Conservation (phyloP, 495 filamentous ascomycete genomes). For the Neurospora discreta region DNA sequence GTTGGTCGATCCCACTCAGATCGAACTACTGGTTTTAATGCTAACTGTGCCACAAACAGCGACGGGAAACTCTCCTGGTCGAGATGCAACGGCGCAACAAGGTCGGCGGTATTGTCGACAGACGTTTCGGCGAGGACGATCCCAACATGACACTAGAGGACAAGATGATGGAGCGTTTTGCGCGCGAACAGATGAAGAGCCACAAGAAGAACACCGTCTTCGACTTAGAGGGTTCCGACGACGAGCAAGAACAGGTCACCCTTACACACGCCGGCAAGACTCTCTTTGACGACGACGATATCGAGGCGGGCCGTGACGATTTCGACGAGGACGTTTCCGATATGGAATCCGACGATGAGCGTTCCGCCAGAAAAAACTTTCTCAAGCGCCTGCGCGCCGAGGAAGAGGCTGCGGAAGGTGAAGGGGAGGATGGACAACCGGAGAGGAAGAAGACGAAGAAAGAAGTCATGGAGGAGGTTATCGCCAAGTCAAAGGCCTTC, state of each 20-base stretch:
- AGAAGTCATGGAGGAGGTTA: conserved; percentile 95
- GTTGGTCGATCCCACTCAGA: conserved; percentile 36
- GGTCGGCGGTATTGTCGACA: conserved; percentile 82
- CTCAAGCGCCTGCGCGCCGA: conserved; percentile 49
- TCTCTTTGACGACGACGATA: conserved; percentile 43
- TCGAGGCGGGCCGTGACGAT: conserved; percentile 45
- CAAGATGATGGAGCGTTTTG: conserved; percentile 81
- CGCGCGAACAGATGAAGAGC: conserved; percentile 63
- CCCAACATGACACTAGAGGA: conserved; percentile 90
- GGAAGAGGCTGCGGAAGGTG: conserved; percentile 30
- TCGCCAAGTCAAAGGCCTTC: conserved; percentile 90
- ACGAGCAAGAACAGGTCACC: conserved; percentile 42
- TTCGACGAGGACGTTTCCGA: conserved; percentile 55
- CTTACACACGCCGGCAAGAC: conserved; percentile 79
- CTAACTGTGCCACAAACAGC: conserved; percentile 29
- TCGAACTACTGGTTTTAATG: neutral
- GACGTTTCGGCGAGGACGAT: conserved; percentile 92
- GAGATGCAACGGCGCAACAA: conserved; percentile 84
- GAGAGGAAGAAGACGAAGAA: conserved; percentile 84
- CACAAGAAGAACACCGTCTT: conserved; percentile 68
- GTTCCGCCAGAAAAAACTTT: conserved; percentile 34
- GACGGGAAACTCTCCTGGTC: conserved; percentile 65
- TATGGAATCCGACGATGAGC: conserved; percentile 40
- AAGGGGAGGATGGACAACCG: conserved; percentile 43
- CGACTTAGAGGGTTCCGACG: conserved; percentile 79